A percentile compares a stretch with the other conserved stretches of the same genome.
phyloP scores from a whole-genome alignment of 148 eudicot species.

The Diospyros kaki region DNA sequence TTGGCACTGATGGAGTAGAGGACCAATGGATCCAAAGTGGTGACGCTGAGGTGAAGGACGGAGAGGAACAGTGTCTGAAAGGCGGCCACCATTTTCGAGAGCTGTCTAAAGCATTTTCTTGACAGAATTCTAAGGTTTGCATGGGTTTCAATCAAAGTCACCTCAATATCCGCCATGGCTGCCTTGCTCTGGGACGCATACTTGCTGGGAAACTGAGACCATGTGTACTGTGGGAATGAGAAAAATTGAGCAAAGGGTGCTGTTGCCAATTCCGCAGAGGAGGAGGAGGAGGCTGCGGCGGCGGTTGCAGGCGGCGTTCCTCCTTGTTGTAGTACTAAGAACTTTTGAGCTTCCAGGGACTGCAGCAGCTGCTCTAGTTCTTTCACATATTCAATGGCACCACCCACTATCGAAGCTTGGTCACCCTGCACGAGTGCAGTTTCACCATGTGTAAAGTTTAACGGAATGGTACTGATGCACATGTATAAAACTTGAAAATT shows the following conservation, averaged over 20 bases:
- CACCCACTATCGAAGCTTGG: slow-evolving; percentile 96
- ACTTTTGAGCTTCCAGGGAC: slow-evolving; percentile 70
- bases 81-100: slow-evolving; percentile 62
- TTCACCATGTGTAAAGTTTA: no score
- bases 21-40: slow-evolving; percentile 57
- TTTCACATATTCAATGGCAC: slow-evolving; percentile 85
- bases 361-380: slow-evolving; percentile 74
- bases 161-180: slow-evolving; percentile 64
- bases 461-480: no score
- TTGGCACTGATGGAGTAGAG: slow-evolving; percentile 78
- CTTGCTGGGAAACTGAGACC: slow-evolving; percentile 36
- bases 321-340: slow-evolving; percentile 18
- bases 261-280: slow-evolving; percentile 1
- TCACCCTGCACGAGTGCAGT: slow-evolving; percentile 52
- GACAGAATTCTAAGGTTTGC: slow-evolving; percentile 62
- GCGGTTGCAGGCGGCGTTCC: slow-evolving; percentile 9
- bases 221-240: slow-evolving; percentile 46
- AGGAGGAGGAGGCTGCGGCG: slow-evolving; percentile 11
- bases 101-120: slow-evolving; percentile 38
- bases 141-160: slow-evolving; percentile 75
- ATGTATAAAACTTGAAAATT: no score
- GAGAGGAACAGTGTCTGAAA: slow-evolving; percentile 55
- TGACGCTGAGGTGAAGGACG: slow-evolving; percentile 81
- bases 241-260: slow-evolving; percentile 53
- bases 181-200: slow-evolving; percentile 40